phyloP scores from a whole-genome alignment of 176 grass and related monocot genomes.

The Carex kokanica region DNA sequence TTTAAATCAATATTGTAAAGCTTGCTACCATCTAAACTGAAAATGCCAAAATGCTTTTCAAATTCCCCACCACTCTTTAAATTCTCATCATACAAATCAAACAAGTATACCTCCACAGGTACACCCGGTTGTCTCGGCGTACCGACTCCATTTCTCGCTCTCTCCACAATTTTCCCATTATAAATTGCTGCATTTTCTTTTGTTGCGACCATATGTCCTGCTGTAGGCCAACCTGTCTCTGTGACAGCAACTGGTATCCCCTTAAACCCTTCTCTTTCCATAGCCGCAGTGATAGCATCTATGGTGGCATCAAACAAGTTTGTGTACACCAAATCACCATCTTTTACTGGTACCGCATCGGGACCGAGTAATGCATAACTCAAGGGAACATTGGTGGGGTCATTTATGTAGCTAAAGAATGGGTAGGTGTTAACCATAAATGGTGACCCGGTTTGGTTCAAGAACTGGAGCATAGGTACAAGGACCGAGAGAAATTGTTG shows the following conservation, averaged over 20 bases:
- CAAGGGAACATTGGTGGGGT: conserved; percentile 48
- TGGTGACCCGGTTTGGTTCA: conserved; percentile 48
- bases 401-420: conserved; percentile 60
- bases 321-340: conserved; percentile 44
- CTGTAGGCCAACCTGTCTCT: conserved; percentile 68
- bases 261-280: conserved; percentile 54
- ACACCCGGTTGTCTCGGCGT: conserved; percentile 42
- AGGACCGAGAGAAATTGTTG: conserved; percentile 32
- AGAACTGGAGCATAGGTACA: conserved; percentile 61
- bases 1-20: conserved; percentile 44
- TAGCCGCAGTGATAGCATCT: conserved; percentile 50
- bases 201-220: conserved; percentile 48
- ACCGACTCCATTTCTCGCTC: conserved; percentile 29
- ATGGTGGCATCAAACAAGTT: conserved; percentile 61
- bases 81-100: conserved; percentile 68
- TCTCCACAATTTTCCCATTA: conserved; percentile 46
- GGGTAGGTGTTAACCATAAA: conserved; percentile 80
- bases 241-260: conserved; percentile 43
- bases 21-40: conserved; percentile 43
- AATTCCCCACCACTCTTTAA: conserved; percentile 50
- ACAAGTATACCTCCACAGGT: conserved; percentile 62
- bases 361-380: conserved; percentile 42
- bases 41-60: conserved; percentile 66
- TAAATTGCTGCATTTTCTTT: conserved; percentile 50
- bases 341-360: conserved; percentile 28